Conservation (phyloP, 768 basidiomycete species). For the Pleurotus giganteus region DNA sequence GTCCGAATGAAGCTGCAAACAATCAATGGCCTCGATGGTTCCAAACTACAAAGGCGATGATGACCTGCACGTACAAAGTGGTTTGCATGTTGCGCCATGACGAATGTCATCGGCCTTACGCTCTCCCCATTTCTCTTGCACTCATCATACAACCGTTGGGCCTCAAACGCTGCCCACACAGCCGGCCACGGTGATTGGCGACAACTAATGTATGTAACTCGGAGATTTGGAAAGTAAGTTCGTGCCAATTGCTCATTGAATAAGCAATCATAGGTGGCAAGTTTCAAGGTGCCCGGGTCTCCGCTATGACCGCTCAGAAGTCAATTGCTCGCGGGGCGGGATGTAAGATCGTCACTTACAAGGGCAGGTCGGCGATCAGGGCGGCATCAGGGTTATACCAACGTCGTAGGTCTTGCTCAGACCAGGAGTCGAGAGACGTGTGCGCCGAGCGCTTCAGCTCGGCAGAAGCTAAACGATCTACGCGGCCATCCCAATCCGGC, state of each 20-base stretch:
- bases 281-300: neutral
- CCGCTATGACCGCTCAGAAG: neutral
- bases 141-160: conserved; percentile 11
- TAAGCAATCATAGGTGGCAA: neutral
- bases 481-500: neutral
- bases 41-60: neutral
- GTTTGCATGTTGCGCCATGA: neutral
- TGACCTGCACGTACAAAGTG: conserved; percentile 3
- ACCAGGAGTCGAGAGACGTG: conserved; percentile 8
- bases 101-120: neutral
- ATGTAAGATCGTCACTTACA: neutral
- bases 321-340: conserved; percentile 2
- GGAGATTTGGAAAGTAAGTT: neutral
- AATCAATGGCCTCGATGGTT: neutral
- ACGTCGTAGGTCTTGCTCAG: conserved; percentile 6
- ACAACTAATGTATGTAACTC: conserved; percentile 1
- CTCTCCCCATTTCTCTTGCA: conserved; percentile 1
- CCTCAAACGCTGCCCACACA: conserved; percentile 12
- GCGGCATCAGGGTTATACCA: conserved; percentile 6
- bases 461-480: conserved; percentile 2
- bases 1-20: neutral
- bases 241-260: neutral
- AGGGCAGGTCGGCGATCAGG: neutral
- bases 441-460: neutral
- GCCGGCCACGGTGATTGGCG: conserved; percentile 9